phyloP scores from a whole-genome alignment of 202 grass and related monocot species.

The Musa balbisiana region DNA sequence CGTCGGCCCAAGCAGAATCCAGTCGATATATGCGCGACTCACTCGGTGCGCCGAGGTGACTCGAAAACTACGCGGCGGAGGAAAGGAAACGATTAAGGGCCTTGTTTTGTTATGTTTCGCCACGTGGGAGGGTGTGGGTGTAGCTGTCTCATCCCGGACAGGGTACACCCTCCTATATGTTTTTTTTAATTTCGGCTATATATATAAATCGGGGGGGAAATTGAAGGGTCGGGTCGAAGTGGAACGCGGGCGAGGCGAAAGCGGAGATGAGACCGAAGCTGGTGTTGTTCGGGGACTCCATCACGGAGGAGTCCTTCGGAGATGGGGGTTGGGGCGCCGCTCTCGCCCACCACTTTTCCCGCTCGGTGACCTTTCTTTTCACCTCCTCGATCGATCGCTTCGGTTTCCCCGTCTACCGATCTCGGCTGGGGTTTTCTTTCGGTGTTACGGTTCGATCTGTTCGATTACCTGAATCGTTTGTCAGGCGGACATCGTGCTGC shows the following conservation, averaged over 20 bases:
- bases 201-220: not conserved
- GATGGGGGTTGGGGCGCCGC: conserved; percentile 64
- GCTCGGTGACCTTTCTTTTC: conserved; percentile 27
- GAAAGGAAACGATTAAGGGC: too few species aligned
- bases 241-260: too few species aligned
- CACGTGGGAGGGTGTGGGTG: conserved; percentile 54
- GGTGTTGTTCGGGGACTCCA: conserved; percentile 86
- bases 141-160: conserved; percentile 44
- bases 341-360: conserved; percentile 44
- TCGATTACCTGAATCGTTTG: not conserved
- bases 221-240: too few species aligned
- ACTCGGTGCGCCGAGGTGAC: too few species aligned
- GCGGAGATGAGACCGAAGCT: conserved; percentile 42
- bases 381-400: not conserved
- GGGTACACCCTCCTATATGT: conserved; percentile 8
- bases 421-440: not conserved
- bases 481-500: conserved; percentile 67
- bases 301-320: conserved; percentile 66
- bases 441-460: not conserved
- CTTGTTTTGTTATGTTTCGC: too few species aligned
- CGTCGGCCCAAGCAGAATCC: too few species aligned
- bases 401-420: not conserved
- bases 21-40: too few species aligned
- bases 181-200: not conserved
- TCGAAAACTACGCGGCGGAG: too few species aligned